A percentile compares a stretch with the other conserved stretches of the same genome.
Evolutionary conservation across 73 alveolate species (phyloP).

Genomic region (Paraurostyla sp.): DNA sequence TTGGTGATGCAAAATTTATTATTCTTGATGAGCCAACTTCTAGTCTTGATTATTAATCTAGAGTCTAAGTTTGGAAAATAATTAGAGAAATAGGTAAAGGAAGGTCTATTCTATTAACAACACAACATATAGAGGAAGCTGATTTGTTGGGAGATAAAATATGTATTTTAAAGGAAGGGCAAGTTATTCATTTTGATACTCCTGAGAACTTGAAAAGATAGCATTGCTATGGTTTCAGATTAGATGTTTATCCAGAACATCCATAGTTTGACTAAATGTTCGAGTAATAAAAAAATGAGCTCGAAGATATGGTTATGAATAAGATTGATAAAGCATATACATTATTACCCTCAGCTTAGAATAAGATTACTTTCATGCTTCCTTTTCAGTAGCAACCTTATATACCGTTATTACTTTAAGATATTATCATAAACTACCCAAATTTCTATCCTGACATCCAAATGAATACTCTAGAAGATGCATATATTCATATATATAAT

Average conservation of each 20-base stretch:
- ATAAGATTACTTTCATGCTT: background rate
- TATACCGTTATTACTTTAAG: background rate
- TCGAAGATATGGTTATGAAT: background rate
- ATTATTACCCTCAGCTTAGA: background rate
- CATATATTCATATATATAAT: slow-evolving; percentile 19
- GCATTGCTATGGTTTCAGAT: slow-evolving; percentile 31
- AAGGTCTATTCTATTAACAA: slow-evolving; percentile 92
- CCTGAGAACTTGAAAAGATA: slow-evolving; percentile 15
- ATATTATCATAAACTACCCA: background rate
- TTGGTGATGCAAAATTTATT: slow-evolving; percentile 91
- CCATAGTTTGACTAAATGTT: background rate
- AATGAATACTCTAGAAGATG: slow-evolving; percentile 51
- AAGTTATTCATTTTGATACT: slow-evolving; percentile 8
- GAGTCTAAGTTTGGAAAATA: slow-evolving; percentile 87
- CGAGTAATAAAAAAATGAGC: background rate
- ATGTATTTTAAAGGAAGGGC: slow-evolving; percentile 95
- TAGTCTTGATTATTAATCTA: slow-evolving; percentile 90
- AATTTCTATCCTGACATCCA: slow-evolving; percentile 43
- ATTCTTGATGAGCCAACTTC: slow-evolving; percentile 95
- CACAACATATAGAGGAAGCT: slow-evolving; percentile 99
- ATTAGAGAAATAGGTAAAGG: slow-evolving; percentile 63
- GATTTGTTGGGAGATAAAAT: slow-evolving; percentile 96
- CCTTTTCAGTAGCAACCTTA: background rate
- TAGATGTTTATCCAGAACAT: slow-evolving; percentile 12
- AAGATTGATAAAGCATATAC: background rate